Evolutionary conservation across 257 asterid genomes (phyloP).

Genomic region (Misopates orontium): DNA sequence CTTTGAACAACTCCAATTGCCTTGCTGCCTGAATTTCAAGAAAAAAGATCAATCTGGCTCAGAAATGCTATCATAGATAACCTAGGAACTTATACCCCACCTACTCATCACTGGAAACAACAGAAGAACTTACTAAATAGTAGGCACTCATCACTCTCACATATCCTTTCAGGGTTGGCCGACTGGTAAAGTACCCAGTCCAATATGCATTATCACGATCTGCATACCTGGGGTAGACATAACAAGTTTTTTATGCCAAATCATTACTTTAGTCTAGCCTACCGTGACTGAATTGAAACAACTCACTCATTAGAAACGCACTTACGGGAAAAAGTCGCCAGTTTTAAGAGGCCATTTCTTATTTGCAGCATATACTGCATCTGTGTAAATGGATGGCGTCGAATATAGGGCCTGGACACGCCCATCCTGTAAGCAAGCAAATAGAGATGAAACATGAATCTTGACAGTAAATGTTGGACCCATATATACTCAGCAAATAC

Average conservation of each 20-base stretch:
- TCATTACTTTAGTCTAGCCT: conserved; percentile 5
- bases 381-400: conserved; percentile 73
- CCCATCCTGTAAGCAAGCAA: conserved; percentile 58
- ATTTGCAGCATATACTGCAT: conserved; percentile 66
- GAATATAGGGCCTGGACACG: conserved; percentile 81
- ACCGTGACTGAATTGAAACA: conserved; percentile 7
- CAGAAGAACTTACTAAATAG: conserved; percentile 47
- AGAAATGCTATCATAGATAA: conserved; percentile 21
- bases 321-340: conserved; percentile 88
- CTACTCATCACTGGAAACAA: conserved; percentile 17
- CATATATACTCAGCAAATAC: conserved; percentile 7
- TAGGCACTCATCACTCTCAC: conserved; percentile 75
- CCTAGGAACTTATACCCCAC: neutral
- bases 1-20: conserved; percentile 67
- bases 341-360: conserved; percentile 74
- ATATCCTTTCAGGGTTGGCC: conserved; percentile 74
- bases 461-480: conserved; percentile 9
- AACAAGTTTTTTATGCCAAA: conserved; percentile 19
- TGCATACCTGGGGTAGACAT: conserved; percentile 52
- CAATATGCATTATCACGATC: conserved; percentile 79
- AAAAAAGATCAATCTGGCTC: conserved; percentile 12
- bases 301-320: conserved; percentile 29
- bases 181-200: conserved; percentile 86
- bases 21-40: conserved; percentile 63
- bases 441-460: conserved; percentile 26